phyloP scores from a whole-genome alignment of 768 basidiomycete genomes.

The Leccinellum albellum region DNA sequence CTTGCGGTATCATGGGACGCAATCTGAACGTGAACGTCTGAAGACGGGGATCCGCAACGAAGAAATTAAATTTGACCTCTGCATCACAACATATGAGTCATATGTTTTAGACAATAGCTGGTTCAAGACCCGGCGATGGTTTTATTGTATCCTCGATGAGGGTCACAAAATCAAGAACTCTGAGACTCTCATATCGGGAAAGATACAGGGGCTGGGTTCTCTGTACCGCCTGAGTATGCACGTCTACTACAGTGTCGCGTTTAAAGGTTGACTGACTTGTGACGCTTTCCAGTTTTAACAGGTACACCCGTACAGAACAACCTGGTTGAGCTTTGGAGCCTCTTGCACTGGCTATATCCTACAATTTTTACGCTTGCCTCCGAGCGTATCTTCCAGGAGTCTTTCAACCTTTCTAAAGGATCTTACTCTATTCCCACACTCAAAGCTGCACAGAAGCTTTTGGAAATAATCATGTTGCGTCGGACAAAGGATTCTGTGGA shows the following conservation, averaged over 20 bases:
- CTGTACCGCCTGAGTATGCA: constrained; percentile 52
- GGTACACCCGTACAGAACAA: constrained; percentile 76
- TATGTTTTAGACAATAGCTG: constrained; percentile 55
- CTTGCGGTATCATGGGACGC: constrained; percentile 60
- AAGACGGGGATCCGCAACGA: constrained; percentile 41
- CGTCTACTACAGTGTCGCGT: background rate
- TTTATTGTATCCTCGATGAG: constrained; percentile 59
- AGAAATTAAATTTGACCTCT: constrained; percentile 40
- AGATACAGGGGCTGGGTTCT: constrained; percentile 53
- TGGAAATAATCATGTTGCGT: constrained; percentile 54
- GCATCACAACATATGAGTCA: constrained; percentile 67
- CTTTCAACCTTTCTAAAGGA: constrained; percentile 54
- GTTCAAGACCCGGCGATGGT: constrained; percentile 60
- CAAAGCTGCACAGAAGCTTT: constrained; percentile 44
- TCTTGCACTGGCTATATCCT: constrained; percentile 57
- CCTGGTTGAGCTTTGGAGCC: constrained; percentile 52
- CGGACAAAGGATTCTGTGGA: constrained; percentile 54
- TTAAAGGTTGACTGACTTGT: background rate
- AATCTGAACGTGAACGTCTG: constrained; percentile 51
- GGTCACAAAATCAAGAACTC: constrained; percentile 74
- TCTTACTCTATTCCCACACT: constrained; percentile 49
- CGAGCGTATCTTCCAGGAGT: constrained; percentile 44
- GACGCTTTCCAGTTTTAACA: constrained; percentile 47
- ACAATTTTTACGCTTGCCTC: constrained; percentile 47
- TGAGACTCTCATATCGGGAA: constrained; percentile 49